Evolutionary conservation across 768 basidiomycete species (phyloP).

Genomic region (Trametes cubensis): DNA sequence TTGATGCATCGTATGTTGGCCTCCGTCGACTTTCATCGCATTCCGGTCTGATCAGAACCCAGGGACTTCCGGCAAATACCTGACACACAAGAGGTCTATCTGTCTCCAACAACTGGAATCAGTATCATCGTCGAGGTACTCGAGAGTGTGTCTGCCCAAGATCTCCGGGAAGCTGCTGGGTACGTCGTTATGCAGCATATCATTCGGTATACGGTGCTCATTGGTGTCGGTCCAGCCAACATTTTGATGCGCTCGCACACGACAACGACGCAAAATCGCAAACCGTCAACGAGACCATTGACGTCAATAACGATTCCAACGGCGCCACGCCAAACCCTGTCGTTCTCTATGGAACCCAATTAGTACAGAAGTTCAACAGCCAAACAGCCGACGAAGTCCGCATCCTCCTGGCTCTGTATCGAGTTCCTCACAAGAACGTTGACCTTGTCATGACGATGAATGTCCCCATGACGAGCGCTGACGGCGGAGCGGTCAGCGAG

Average conservation of each 20-base stretch:
- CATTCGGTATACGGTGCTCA: neutral
- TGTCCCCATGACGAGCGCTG: constrained; percentile 58
- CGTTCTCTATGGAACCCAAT: constrained; percentile 69
- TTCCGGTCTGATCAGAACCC: neutral
- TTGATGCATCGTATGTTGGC: constrained; percentile 83
- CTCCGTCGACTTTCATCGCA: neutral
- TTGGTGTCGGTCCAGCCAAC: constrained; percentile 61
- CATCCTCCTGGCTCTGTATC: constrained; percentile 80
- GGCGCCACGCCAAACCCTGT: constrained; percentile 57
- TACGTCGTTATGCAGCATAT: constrained; percentile 32
- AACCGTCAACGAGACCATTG: constrained; percentile 45
- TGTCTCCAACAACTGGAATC: constrained; percentile 66
- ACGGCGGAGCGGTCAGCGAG: constrained; percentile 44
- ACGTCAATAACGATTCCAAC: constrained; percentile 43
- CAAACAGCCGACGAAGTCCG: constrained; percentile 63
- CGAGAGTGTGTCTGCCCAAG: constrained; percentile 62
- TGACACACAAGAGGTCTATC: constrained; percentile 92
- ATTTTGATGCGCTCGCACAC: constrained; percentile 87
- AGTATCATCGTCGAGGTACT: constrained; percentile 88
- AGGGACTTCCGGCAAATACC: constrained; percentile 84
- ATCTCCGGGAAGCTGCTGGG: constrained; percentile 69
- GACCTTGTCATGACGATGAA: constrained; percentile 90
- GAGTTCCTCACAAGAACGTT: constrained; percentile 66
- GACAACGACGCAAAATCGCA: constrained; percentile 76
- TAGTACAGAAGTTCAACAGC: constrained; percentile 76